These are phyloP conservation scores for Plasmopara muralis DNA, from an alignment of 352 stramenopile genomes.

Conservation along the genomic window DNA sequence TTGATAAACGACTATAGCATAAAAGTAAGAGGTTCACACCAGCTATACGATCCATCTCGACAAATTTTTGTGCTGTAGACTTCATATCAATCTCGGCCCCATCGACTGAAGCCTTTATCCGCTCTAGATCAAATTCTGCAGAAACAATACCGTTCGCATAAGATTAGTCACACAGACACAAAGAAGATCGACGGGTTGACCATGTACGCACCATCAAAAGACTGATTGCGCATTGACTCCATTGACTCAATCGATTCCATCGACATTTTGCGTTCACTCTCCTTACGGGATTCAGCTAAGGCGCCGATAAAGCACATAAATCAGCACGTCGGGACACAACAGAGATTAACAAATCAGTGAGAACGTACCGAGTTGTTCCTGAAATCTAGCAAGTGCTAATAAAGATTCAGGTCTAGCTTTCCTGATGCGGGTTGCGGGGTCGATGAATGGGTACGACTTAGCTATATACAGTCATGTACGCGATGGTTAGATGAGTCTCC, in stretches of 20 bases:
- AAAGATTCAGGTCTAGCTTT: constrained; percentile 35
- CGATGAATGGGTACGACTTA: constrained; percentile 60
- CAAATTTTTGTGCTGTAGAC: constrained; percentile 54
- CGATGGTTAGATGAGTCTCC: neutral
- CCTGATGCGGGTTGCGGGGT: constrained; percentile 37
- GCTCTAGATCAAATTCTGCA: constrained; percentile 43
- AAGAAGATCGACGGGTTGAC: neutral
- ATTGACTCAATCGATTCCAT: constrained; percentile 37
- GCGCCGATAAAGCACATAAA: neutral
- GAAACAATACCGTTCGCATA: neutral
- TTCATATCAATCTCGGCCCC: constrained; percentile 39
- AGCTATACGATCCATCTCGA: constrained; percentile 56
- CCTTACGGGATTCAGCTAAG: constrained; percentile 29
- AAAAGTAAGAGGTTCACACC: constrained; percentile 4
- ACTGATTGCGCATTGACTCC: constrained; percentile 28
- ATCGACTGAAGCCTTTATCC: constrained; percentile 56
- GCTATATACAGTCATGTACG: constrained; percentile 11
- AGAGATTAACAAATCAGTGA: constrained; percentile 19
- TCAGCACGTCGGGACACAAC: too few relatives aligned
- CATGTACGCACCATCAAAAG: constrained; percentile 24
- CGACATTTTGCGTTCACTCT: constrained; percentile 27
- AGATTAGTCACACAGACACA: too few relatives aligned
- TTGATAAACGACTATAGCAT: too few relatives aligned
- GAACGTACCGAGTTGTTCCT: constrained; percentile 48
- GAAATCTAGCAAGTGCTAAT: constrained; percentile 47